These are phyloP conservation scores for Suillus subluteus DNA, from an alignment of 768 basidiomycete genomes.

Conservation along the genomic window DNA sequence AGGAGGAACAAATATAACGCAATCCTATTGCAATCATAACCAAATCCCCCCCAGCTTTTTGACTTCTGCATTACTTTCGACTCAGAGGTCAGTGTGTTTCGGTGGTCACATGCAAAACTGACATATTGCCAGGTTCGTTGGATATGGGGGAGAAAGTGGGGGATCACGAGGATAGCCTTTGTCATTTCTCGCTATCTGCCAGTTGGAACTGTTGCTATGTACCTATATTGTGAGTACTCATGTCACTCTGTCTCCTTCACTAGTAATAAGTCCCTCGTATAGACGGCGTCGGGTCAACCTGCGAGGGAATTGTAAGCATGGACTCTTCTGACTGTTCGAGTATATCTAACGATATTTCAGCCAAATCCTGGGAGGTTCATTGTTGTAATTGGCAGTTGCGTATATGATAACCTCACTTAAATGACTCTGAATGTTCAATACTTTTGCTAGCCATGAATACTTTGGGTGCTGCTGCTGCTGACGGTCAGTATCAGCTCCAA, in stretches of 20 bases:
- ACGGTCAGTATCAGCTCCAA: too few species aligned
- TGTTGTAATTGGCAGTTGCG: too few species aligned
- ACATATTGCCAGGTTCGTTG: conserved; percentile 19
- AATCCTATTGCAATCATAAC: not conserved
- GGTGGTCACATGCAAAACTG: not conserved
- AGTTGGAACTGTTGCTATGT: conserved; percentile 19
- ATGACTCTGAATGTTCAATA: too few species aligned
- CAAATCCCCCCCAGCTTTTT: not conserved
- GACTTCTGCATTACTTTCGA: conserved; percentile 10
- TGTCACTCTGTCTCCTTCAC: not conserved
- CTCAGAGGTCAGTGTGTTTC: conserved; percentile 5
- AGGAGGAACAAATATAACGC: not conserved
- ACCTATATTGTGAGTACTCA: not conserved
- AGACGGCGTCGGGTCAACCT: not conserved
- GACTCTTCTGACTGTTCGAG: too few species aligned
- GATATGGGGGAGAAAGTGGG: conserved; percentile 23
- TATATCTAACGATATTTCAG: too few species aligned
- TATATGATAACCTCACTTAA: too few species aligned
- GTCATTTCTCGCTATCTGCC: conserved; percentile 25
- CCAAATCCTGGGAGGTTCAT: too few species aligned
- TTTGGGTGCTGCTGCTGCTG: too few species aligned
- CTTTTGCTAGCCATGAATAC: too few species aligned
- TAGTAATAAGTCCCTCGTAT: not conserved
- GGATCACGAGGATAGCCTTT: conserved; percentile 22
- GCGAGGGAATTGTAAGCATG: too few species aligned